Evolutionary conservation across 345 rosid species (phyloP), one percentile per base, ranked within the genome.

Genomic region (Camelina neglecta): DNA sequence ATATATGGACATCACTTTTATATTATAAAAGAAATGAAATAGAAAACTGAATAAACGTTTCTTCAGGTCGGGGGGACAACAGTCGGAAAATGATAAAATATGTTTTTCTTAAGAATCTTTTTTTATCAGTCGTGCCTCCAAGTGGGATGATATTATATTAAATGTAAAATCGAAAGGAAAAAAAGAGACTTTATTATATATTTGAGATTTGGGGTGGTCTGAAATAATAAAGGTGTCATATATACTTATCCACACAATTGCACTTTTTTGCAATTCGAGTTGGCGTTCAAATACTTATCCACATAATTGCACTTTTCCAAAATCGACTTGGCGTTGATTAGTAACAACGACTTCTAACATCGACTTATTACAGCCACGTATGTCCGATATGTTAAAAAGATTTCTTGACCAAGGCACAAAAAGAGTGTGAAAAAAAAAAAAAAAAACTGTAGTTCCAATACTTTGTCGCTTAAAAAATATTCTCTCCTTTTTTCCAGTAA

Each of bases 281-380:
- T 50, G 56, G 56, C 56, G 29, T 50, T 20, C 26, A 21, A 8
- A 12, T 58, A 66, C 73, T 67, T 66, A 75, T 75, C 79, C 73
- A 75, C 68, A 75, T 23, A 33, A 55, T 49, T 75, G 50, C 79
- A 75, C 73, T 75, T 75, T 75, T 59, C 38, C 9, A 4, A 60
- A 64, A 60, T 71, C n/a, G 55, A 76, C 80, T n/a, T 70, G 80
- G 53, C 60, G n/a, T 65, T 71, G 49, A 41, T 65, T 69, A 61
- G 51, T 55, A 64, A 76, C 80, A 76, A 71, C 81, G 71, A 71
- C 53, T 26, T 58, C 7, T 56, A 44, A 48, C 67, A 36, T 71
- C 57, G 67, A 13, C 41, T 58, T 71, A 44, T 54, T 35, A 69
- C 65, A 69, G 33, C 80, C 80, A 76, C 42, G 21, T 24, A 69